Evolutionary conservation across 2,329 filamentous ascomycete genomes (phyloP), one percentile per base, ranked within the genome.

Genomic region (Colletotrichum cereale): DNA sequence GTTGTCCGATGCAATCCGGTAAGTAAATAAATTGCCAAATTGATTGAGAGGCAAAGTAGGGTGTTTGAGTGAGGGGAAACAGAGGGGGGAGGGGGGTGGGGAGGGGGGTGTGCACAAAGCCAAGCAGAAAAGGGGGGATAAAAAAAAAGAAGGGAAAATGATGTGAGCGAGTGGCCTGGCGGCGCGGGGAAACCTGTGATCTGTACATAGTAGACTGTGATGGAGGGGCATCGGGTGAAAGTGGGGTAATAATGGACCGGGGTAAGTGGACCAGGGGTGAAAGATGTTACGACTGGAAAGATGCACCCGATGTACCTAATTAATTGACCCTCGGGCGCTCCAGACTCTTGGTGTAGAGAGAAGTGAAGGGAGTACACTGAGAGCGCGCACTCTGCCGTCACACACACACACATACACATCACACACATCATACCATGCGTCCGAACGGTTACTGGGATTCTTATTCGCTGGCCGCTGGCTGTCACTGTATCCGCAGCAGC

Each of bases 1-100:
- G 16, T 38, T 36, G 58, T 38, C 44, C 24, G 36, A n/a, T 36
- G 21, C 34, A 47, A 47, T 21, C 47, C 34, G 47, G 18, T 40
- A 36, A 29, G 60, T 47, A 62, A 62, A 62, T 34, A 62, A 62
- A 62, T 34, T 52, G n/a, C 47, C 31, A 62, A 42, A 61, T 62
- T 40, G 52, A 62, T 62, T 50, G n/a, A n/a, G n/a, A 48, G 36
- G 62, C 44, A 24, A 56, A 31, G 31, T 12, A 47, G 52, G 38
- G 34, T 14, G 55, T 21, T 29, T 16, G 24, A n/a, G 42, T 29
- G 38, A 34, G 44, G 40, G 44, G 21, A 47, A 21, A 38, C 21
- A 31, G n/a, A n/a, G 38, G 12, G 58, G 34, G 18, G 52, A 26
- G 34, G 64, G 26, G 38, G 14, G 16, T 38, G 65, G 24, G 18